Base-by-base conservation (phyloP, 164 flowering plant genomes). In the Chloranthus sessilifolius region DNA sequence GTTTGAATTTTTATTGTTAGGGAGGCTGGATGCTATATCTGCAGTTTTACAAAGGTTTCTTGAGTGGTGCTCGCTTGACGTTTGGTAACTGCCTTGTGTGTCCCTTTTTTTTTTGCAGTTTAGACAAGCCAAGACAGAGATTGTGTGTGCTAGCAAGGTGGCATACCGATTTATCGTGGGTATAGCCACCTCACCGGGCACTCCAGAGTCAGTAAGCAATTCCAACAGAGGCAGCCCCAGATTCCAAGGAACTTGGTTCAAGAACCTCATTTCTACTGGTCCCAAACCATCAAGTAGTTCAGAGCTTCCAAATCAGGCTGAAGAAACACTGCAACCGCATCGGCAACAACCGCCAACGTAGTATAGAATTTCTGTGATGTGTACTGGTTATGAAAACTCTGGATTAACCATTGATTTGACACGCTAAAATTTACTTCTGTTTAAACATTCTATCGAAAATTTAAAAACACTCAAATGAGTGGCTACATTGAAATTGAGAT, bases 91-190 rank as follows among this genome's bases (percentile, higher is more conserved):
- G n/a, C n/a, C n/a, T n/a, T n/a, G n/a, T n/a, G n/a, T n/a, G n/a
- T n/a, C n/a, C n/a, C n/a, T 54, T 43, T 30, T 25, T 29, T 38
- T 53, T 16, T 61, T 62, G 65, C 84, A 90, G 95, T 73, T 82
- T 2, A 75, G 80, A 56, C 95, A 90, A 78, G 97, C 97, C 20
- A 90, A 86, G 76, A 75, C 88, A 37, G 95, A 86, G 79, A 78
- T 90, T 26, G 83, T 86, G 33, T 53, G 90, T 36, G 95, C 97
- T n/a, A 86, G 97, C 70, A 90, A 77, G 69, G 92, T 81, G 47
- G 95, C 97, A 12, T 47, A 47, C 51, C 14, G 51, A 15, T 47
- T 30, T 30, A 11, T 17, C 29, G n/a, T 28, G 11, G 55, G 55
- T 10, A 26, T 58, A 38, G 42, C 76, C 34, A 81, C 72, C 47